These are phyloP conservation scores for Jamesozyma lodderae DNA, from an alignment of 805 yeast species.

Conservation along the genomic window DNA sequence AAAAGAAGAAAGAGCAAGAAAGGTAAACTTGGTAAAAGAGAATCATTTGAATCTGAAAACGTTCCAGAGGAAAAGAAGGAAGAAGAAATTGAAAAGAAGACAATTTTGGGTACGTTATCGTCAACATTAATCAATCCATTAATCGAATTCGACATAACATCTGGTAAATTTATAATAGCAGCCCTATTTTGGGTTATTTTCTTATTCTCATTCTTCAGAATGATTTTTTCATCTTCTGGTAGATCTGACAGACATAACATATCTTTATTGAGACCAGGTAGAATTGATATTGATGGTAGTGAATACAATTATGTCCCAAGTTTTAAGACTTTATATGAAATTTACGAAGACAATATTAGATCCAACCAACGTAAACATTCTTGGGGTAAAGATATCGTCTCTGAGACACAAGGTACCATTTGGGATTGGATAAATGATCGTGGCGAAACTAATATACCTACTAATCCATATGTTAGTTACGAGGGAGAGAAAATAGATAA, in stretches of 20 bases:
- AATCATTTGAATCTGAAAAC: not conserved
- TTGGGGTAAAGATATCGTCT: constrained; percentile 19
- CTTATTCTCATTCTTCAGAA: constrained; percentile 8
- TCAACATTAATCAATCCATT: not conserved
- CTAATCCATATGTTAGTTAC: not conserved
- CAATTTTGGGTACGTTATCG: not conserved
- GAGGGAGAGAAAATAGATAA: constrained; percentile 6
- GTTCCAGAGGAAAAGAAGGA: constrained; percentile 4
- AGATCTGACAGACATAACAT: constrained; percentile 4
- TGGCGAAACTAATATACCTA: constrained; percentile 12
- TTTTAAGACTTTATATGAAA: constrained; percentile 29
- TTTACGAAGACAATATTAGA: constrained; percentile 21
- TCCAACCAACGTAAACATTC: constrained; percentile 6
- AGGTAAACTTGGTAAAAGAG: not conserved
- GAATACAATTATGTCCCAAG: constrained; percentile 36
- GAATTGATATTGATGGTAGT: constrained; percentile 28
- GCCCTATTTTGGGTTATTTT: too few relatives aligned
- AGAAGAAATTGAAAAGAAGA: constrained; percentile 8
- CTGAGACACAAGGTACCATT: constrained; percentile 47
- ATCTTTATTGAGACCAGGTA: constrained; percentile 20
- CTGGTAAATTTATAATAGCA: constrained; percentile 11
- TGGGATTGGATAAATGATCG: constrained; percentile 67
- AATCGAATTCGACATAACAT: constrained; percentile 15
- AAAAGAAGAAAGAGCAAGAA: constrained; percentile 5
- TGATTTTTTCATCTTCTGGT: constrained; percentile 4